phyloP scores from a whole-genome alignment of 805 yeast species.

The Metschnikowia peoriensis region DNA sequence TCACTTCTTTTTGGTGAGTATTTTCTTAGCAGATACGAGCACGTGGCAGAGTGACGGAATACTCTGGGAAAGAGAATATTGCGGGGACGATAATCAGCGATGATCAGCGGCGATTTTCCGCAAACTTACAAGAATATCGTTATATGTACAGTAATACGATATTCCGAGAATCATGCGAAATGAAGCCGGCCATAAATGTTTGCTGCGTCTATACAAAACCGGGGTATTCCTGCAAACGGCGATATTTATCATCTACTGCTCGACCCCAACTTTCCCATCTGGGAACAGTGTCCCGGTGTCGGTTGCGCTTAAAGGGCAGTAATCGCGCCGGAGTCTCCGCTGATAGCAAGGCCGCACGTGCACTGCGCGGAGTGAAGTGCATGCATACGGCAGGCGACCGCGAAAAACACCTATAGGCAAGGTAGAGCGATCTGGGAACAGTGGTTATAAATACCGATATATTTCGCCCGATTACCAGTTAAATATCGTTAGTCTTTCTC shows the following conservation, averaged over 20 bases:
- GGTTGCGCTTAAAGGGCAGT: slow-evolving; percentile 1
- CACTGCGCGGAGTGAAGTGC: not conserved
- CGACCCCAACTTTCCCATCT: not conserved
- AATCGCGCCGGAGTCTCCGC: not conserved
- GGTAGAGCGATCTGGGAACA: slow-evolving; percentile 18
- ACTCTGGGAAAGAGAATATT: too few relatives aligned
- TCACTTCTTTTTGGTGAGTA: too few relatives aligned
- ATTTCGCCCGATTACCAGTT: not conserved
- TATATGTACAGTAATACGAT: too few relatives aligned
- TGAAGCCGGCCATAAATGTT: too few relatives aligned
- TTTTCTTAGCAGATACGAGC: too few relatives aligned
- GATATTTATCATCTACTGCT: not conserved
- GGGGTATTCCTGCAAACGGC: too few relatives aligned
- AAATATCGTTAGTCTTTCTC: not conserved
- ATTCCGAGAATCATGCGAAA: too few relatives aligned
- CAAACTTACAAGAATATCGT: too few relatives aligned
- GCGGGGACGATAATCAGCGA: too few relatives aligned
- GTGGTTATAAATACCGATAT: slow-evolving; percentile 8
- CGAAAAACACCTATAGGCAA: slow-evolving; percentile 21
- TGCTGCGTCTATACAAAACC: too few relatives aligned
- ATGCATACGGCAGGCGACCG: slow-evolving; percentile 17
- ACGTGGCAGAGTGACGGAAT: too few relatives aligned
- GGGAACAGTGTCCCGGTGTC: slow-evolving; percentile 1
- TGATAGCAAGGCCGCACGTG: slow-evolving; percentile 2
- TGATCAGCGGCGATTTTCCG: too few relatives aligned